A percentile compares a stretch with the other conserved stretches of the same genome.
Conservation (phyloP, 1,139 yeast species). For the Nakaseomyces sp. region DNA sequence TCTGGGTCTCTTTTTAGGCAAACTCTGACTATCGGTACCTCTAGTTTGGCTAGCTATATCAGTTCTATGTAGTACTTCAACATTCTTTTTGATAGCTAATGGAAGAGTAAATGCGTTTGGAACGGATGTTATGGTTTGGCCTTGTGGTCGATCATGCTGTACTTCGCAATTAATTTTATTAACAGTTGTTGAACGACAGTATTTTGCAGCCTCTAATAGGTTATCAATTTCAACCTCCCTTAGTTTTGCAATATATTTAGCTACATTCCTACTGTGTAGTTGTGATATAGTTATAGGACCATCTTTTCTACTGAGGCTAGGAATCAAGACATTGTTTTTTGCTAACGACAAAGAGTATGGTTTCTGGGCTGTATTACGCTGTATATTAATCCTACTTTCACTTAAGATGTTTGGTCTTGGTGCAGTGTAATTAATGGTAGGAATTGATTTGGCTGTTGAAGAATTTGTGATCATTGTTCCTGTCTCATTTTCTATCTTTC, state of each 20-base stretch:
- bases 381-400: constrained; percentile 1
- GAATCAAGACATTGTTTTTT: background rate
- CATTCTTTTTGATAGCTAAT: constrained; percentile 17
- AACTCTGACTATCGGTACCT: constrained; percentile 26
- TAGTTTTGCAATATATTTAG: background rate
- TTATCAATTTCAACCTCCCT: background rate
- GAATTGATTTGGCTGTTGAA: constrained; percentile 17
- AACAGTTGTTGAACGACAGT: constrained; percentile 2
- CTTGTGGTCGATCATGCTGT: background rate
- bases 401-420: constrained; percentile 10
- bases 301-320: background rate
- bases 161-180: background rate
- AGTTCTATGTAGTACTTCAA: constrained; percentile 23
- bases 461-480: constrained; percentile 25
- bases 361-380: background rate
- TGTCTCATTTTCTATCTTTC: constrained; percentile 29
- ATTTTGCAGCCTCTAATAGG: background rate
- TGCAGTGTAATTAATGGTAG: constrained; percentile 17
- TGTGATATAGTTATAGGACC: background rate
- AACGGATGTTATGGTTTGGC: constrained; percentile 8
- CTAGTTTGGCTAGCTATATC: constrained; percentile 24
- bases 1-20: constrained; percentile 26
- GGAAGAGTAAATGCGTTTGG: constrained; percentile 26
- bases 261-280: constrained; percentile 2
- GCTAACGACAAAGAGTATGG: background rate